phyloP scores from a whole-genome alignment of 2,329 filamentous ascomycete species.

The Coniochaeta sp. region DNA sequence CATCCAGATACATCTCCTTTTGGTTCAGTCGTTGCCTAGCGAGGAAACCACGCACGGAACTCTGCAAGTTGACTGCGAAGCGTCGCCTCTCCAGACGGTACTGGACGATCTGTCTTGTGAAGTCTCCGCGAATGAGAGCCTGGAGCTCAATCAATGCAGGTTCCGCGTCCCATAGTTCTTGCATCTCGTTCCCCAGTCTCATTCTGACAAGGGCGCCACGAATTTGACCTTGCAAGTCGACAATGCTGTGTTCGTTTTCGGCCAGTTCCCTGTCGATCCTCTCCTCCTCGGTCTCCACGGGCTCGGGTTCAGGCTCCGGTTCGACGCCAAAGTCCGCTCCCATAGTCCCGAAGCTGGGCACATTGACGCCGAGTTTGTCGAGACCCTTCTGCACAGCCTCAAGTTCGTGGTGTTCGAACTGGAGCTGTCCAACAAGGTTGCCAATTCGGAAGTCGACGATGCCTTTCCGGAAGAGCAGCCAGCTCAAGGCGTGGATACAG shows the following conservation, averaged over 20 bases:
- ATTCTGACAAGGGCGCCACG: constrained; percentile 75
- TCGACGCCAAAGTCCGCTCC: constrained; percentile 90
- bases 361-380: constrained; percentile 87
- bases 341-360: constrained; percentile 98
- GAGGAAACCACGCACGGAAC: constrained; percentile 67
- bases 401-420: constrained; percentile 96
- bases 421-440: constrained; percentile 89
- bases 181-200: constrained; percentile 75
- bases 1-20: constrained; percentile 62
- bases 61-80: constrained; percentile 77
- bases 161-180: constrained; percentile 82
- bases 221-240: constrained; percentile 81
- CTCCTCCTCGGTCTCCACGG: constrained; percentile 85
- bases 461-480: constrained; percentile 92
- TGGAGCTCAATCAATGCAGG: constrained; percentile 74
- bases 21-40: constrained; percentile 56
- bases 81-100: constrained; percentile 78
- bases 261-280: constrained; percentile 73
- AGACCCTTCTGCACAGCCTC: constrained; percentile 96
- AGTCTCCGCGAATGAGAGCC: constrained; percentile 80
- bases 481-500: constrained; percentile 94
- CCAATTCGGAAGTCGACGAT: constrained; percentile 94
- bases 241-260: constrained; percentile 65
- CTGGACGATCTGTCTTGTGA: constrained; percentile 71
- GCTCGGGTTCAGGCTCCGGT: constrained; percentile 57